Evolutionary conservation across 169 alveolate genomes (phyloP), one percentile per base, ranked within the genome.

Genomic region (Plasmodium gonderi): DNA sequence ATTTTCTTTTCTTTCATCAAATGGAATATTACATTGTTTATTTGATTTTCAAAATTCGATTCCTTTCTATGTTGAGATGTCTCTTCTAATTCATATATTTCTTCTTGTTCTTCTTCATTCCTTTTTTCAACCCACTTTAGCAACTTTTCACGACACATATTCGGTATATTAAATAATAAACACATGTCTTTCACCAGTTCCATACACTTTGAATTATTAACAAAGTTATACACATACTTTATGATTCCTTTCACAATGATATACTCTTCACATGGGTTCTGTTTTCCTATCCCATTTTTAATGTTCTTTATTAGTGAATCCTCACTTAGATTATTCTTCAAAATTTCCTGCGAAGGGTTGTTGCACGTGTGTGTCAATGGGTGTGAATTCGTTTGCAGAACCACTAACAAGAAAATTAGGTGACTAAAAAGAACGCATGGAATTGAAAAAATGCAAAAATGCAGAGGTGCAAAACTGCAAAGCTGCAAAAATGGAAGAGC

Each of bases 101-200:
- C 68, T 65, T 80, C 80, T 8, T 80, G 44, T n/a, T 65, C 80
- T 80, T 23, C 40, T 36, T 75, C 65, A 2, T 36, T 45, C 12
- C 49, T 80, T 26, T 65, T 80, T 3, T 65, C 80, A 29, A 65
- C 79, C 40, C 45, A 80, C n/a, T 64, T 17, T 14, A 40, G 45
- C 44, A 80, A 14, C 91, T n/a, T 44, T 7, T 36, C 68, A 5
- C 74, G 17, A 42, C 51, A 31, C 38, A 47, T 60, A 29, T 49
- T 80, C 20, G 74, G 33, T 33, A 80, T 6, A 33, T 80, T 64
- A 80, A 65, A 80, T 17, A 80, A 8, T 3, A 65, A 47, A 6
- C 91, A 80, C 31, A 65, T 40, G 6, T 80, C 64, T n/a, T 65
- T 65, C 12, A 69, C 74, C 44, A 80, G 23, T 8, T 60, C 91